Evolutionary conservation across 208 protist species (phyloP).

Genomic region (Sergeia podlipaevii): DNA sequence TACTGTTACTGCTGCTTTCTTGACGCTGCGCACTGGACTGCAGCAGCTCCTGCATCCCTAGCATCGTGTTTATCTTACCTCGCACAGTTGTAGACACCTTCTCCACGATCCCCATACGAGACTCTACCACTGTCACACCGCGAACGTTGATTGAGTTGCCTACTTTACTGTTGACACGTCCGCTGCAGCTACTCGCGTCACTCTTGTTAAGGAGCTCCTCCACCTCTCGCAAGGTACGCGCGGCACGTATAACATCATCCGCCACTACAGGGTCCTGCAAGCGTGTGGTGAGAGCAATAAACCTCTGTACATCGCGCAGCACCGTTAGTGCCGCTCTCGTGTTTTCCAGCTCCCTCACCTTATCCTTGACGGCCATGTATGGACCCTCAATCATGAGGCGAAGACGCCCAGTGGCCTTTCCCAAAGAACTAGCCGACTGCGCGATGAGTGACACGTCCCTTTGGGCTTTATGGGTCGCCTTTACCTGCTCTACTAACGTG

Average conservation of each 20-base stretch:
- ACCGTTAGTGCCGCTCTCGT: conserved; percentile 39
- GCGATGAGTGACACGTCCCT: conserved; percentile 40
- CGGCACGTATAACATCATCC: conserved; percentile 42
- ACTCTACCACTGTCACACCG: conserved; percentile 59
- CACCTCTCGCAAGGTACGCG: conserved; percentile 58
- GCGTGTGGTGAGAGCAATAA: conserved; percentile 40
- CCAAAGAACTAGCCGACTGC: conserved; percentile 44
- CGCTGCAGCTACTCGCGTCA: too few species aligned
- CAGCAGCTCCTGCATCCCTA: conserved; percentile 29
- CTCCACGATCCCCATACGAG: conserved; percentile 41
- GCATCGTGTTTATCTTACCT: conserved; percentile 45
- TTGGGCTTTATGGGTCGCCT: conserved; percentile 47
- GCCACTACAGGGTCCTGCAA: conserved; percentile 31
- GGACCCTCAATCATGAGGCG: conserved; percentile 69
- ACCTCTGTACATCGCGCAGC: conserved; percentile 47
- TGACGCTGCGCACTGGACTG: background rate
- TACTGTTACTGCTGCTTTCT: background rate
- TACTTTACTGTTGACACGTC: too few species aligned
- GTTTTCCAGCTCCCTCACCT: conserved; percentile 58
- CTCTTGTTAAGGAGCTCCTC: conserved; percentile 43
- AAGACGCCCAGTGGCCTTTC: conserved; percentile 45
- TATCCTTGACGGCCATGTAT: conserved; percentile 38
- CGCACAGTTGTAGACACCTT: conserved; percentile 39
- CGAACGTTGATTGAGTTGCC: conserved; percentile 20
- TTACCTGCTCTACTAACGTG: conserved; percentile 56